phyloP scores from a whole-genome alignment of 257 asterid species.

The Rauvolfia tetraphylla region DNA sequence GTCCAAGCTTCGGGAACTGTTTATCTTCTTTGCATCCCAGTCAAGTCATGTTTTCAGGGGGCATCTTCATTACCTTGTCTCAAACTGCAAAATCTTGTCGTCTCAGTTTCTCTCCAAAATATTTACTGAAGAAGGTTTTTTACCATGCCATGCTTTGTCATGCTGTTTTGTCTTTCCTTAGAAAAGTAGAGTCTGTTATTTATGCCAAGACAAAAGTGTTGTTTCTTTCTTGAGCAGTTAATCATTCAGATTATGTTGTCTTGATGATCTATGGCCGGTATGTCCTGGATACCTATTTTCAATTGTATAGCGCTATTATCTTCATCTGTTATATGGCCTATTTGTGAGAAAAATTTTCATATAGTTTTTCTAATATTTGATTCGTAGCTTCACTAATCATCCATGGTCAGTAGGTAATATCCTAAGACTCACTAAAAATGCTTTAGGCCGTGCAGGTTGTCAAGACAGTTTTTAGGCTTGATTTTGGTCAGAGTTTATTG shows the following conservation, averaged over 20 bases:
- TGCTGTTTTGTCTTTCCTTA: neutral
- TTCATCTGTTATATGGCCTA: too few species aligned
- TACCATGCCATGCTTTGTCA: neutral
- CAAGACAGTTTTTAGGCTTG: too few species aligned
- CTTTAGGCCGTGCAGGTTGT: too few species aligned
- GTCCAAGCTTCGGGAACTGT: constrained; percentile 54
- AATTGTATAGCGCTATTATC: too few species aligned
- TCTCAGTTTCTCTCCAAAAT: constrained; percentile 47
- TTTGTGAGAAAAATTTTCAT: neutral
- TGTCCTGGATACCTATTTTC: neutral
- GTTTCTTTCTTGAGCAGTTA: neutral
- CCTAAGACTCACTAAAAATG: neutral
- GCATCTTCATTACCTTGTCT: constrained; percentile 51
- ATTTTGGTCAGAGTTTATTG: too few species aligned
- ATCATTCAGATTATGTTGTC: neutral
- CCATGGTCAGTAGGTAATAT: neutral
- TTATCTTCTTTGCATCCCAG: constrained; percentile 60
- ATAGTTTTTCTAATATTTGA: neutral
- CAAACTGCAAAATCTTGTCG: constrained; percentile 46
- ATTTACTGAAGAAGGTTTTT: constrained; percentile 71
- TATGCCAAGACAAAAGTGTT: neutral
- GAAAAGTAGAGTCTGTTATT: neutral
- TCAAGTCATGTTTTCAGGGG: constrained; percentile 45
- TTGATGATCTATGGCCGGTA: neutral
- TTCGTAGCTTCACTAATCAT: neutral